These are phyloP conservation scores for Acmispon strigosus DNA, from an alignment of 306 rosid species.

Conservation along the genomic window DNA sequence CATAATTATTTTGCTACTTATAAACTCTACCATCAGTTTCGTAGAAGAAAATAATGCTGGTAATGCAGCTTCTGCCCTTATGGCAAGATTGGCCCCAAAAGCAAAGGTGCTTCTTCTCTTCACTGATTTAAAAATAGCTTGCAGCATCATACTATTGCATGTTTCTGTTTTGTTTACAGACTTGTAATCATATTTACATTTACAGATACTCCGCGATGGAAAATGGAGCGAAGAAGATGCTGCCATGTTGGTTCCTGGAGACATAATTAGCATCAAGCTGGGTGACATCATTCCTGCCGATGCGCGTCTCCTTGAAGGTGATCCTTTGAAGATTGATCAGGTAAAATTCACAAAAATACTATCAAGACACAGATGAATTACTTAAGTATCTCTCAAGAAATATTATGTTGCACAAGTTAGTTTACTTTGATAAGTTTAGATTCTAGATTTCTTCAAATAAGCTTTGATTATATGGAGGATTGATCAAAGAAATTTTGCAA, in stretches of 20 bases:
- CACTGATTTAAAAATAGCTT: not conserved
- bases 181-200: not conserved
- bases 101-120: constrained; percentile 43
- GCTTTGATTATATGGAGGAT: not conserved
- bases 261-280: constrained; percentile 68
- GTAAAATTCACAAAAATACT: constrained; percentile 15
- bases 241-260: constrained; percentile 65
- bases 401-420: not conserved
- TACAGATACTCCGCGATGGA: constrained; percentile 57
- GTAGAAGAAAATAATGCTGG: constrained; percentile 82
- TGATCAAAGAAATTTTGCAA: not conserved
- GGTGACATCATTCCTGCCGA: constrained; percentile 80
- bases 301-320: constrained; percentile 74
- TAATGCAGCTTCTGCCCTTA: constrained; percentile 68
- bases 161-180: not conserved
- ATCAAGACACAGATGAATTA: not conserved
- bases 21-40: constrained; percentile 75
- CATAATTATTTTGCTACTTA: constrained; percentile 45
- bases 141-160: not conserved
- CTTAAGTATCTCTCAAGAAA: not conserved
- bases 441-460: not conserved
- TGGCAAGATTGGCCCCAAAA: constrained; percentile 50
- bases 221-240: constrained; percentile 82
- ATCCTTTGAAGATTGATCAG: constrained; percentile 78
- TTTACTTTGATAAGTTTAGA: not conserved